Evolutionary conservation across 331 rosid species (phyloP), one percentile per base, ranked within the genome.

Genomic region (Phaseolus coccineus): DNA sequence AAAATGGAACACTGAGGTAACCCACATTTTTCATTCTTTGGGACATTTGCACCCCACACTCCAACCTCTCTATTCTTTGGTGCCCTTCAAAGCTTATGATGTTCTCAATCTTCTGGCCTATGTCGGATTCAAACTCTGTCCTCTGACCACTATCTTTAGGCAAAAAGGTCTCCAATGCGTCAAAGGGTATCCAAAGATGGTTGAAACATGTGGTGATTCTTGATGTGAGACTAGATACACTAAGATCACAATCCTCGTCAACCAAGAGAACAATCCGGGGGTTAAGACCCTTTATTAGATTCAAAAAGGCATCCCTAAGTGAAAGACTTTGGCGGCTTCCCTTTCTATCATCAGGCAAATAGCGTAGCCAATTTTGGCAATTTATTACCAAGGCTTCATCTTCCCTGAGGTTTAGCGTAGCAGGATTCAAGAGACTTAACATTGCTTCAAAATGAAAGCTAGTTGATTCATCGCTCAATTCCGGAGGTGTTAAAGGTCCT

Each of bases 141-240:
- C 97, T 90, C 79, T 91, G 97, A 77, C 55, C 4, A 73, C 97
- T 93, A 15, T 91, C 98, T 79, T 93, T 95, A 6, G 94, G 89
- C 84, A 95, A 77, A 86, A 95, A 93, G 0, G 96, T 95, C 58
- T 95, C 99, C 82, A 95, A 80, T 9, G 98, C 93, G 71, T 95
- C 99, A 48, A 93, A 95, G 39, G 98, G 99, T 83, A 95, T 95
- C 99, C 99, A 95, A 6, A 93, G 74, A 80, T 93, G 90, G 65
- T 95, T 95, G 79, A 95, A 95, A 82, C 97, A 87, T 8, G 96
- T 73, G 1, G 90, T 81, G 12, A 93, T 89, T 70, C 99, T 91
- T 30, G 97, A 90, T 8, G 88, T 40, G 33, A 93, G 86, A 77
- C 92, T 95, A 4, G 92, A 52, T 8, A 84, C 71, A 50, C 83